These are phyloP conservation scores for Exophiala aquamarina DNA, from an alignment of 2,329 filamentous ascomycete genomes.

Conservation along the genomic window DNA sequence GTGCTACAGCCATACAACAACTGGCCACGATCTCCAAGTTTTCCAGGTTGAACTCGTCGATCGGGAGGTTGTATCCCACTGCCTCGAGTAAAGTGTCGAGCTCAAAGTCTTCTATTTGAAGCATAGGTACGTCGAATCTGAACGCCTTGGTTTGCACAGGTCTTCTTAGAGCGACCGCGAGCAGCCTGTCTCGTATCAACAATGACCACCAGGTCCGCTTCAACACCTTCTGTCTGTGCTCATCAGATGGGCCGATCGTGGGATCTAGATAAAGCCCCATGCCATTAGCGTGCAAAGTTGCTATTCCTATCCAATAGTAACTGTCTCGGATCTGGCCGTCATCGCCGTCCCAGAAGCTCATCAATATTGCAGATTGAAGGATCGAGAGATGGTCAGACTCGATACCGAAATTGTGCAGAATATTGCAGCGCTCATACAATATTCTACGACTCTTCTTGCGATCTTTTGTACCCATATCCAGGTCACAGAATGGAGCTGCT, in stretches of 20 bases:
- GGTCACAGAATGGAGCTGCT: conserved; percentile 81
- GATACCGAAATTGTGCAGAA: conserved; percentile 93
- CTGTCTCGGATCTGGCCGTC: conserved; percentile 96
- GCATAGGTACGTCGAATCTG: conserved; percentile 90
- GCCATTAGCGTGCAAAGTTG: conserved; percentile 86
- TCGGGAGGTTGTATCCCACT: not conserved
- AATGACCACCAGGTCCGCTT: conserved; percentile 98
- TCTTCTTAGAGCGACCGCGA: conserved; percentile 88
- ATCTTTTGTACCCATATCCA: conserved; percentile 72
- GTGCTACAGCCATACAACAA: conserved; percentile 13
- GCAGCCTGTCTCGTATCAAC: conserved; percentile 89
- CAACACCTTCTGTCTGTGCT: conserved; percentile 75
- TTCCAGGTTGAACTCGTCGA: not conserved
- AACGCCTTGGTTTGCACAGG: conserved; percentile 90
- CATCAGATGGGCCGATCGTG: conserved; percentile 70
- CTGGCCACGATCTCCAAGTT: conserved; percentile 6
- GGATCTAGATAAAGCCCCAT: conserved; percentile 92
- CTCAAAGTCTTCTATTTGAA: conserved; percentile 81
- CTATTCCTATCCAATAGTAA: conserved; percentile 98
- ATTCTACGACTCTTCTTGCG: conserved; percentile 79
- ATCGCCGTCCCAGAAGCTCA: conserved; percentile 98
- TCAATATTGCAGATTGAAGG: conserved; percentile 82
- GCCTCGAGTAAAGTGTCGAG: conserved; percentile 54
- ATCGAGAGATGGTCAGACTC: conserved; percentile 85
- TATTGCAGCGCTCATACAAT: conserved; percentile 79